phyloP scores from a whole-genome alignment of 495 filamentous ascomycete genomes.

The Melanomma pulvis-pyrius region DNA sequence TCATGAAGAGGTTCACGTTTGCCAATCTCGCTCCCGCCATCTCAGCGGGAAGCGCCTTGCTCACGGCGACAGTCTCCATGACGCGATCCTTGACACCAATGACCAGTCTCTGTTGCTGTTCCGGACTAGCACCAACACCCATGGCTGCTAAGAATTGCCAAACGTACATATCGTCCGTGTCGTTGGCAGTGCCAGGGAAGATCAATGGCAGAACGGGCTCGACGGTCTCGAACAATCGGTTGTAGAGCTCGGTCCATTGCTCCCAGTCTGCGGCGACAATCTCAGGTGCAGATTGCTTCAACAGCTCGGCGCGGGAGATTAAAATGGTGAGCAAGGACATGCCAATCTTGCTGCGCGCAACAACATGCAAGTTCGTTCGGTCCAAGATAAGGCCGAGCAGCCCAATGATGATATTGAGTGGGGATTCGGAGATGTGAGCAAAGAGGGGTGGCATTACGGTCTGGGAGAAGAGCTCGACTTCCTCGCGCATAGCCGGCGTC shows the following conservation, averaged over 20 bases:
- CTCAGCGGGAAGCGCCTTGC: conserved; percentile 84
- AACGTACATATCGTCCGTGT: conserved; percentile 75
- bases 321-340: conserved; percentile 92
- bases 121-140: conserved; percentile 85
- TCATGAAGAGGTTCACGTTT: conserved; percentile 98
- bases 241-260: conserved; percentile 76
- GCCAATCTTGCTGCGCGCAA: conserved; percentile 83
- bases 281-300: conserved; percentile 63
- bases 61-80: conserved; percentile 88
- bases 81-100: conserved; percentile 97
- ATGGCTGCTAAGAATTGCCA: conserved; percentile 97
- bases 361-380: conserved; percentile 73
- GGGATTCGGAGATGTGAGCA: conserved; percentile 84
- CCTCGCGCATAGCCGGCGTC: conserved; percentile 74
- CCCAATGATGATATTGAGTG: conserved; percentile 84
- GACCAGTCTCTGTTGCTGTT: conserved; percentile 91
- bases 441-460: conserved; percentile 89
- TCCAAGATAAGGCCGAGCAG: conserved; percentile 82
- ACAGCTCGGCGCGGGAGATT: conserved; percentile 86
- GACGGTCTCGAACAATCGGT: conserved; percentile 80
- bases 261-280: conserved; percentile 60
- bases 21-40: conserved; percentile 77
- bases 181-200: conserved; percentile 76
- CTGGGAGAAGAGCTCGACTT: conserved; percentile 84
- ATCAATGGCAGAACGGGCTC: conserved; percentile 80